phyloP scores from a whole-genome alignment of 2,329 filamentous ascomycete genomes.

The Davidsoniella neocaledoniae region DNA sequence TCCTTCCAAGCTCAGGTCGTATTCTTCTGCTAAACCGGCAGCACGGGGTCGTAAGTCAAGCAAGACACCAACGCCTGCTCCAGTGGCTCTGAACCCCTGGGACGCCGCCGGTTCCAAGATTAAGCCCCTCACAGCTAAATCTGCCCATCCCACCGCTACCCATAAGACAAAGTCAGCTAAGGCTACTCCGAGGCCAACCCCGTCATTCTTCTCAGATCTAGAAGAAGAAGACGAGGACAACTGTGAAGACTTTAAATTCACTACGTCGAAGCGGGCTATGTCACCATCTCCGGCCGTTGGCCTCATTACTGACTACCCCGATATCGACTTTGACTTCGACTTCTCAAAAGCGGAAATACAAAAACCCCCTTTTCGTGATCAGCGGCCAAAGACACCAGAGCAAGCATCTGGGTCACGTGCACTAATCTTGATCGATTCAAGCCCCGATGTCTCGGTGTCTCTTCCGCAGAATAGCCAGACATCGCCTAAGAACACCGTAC shows the following conservation, averaged over 20 bases:
- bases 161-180: background rate
- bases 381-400: constrained; percentile 1
- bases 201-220: too few species aligned
- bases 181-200: background rate
- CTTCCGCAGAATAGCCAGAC: background rate
- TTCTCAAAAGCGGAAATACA: too few species aligned
- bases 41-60: background rate
- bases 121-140: background rate
- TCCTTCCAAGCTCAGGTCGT: background rate
- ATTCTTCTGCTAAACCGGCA: background rate
- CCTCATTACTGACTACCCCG: too few species aligned
- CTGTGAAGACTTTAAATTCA: too few species aligned
- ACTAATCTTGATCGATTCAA: constrained; percentile 3
- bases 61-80: background rate
- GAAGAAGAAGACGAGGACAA: too few species aligned
- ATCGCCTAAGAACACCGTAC: background rate
- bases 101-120: background rate
- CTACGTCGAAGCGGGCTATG: too few species aligned
- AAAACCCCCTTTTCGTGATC: too few species aligned
- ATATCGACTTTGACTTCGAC: too few species aligned
- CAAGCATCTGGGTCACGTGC: background rate
- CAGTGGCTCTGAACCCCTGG: constrained; percentile 5
- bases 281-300: too few species aligned
- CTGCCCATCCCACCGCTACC: too few species aligned
- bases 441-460: background rate